These are phyloP conservation scores for Acanthamoeba divionensis DNA, from an alignment of 208 protist genomes.

Conservation along the genomic window DNA sequence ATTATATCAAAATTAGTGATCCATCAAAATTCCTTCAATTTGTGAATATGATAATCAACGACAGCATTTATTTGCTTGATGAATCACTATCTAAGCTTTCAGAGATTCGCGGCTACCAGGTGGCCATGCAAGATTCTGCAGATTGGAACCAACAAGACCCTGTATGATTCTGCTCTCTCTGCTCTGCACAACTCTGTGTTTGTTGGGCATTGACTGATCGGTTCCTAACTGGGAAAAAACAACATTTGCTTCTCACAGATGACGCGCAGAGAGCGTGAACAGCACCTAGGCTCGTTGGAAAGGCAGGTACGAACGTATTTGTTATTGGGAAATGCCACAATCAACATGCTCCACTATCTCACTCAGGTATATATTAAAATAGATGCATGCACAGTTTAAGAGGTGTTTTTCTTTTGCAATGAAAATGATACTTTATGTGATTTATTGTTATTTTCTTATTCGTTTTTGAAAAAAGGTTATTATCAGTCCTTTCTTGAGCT, in stretches of 20 bases:
- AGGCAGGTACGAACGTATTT: slow-evolving; percentile 50
- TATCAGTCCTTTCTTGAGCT: slow-evolving; percentile 37
- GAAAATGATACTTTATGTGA: neutral
- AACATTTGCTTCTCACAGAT: neutral
- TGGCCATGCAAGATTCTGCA: neutral
- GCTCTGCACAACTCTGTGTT: neutral
- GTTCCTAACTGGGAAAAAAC: neutral
- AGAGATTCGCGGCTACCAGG: slow-evolving; percentile 56
- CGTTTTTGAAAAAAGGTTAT: neutral
- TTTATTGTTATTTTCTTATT: neutral
- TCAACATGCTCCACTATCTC: slow-evolving; percentile 64
- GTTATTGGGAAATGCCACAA: slow-evolving; percentile 54
- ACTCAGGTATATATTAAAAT: no score
- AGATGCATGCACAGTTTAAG: neutral
- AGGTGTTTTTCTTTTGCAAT: neutral
- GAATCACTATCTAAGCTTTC: slow-evolving; percentile 62
- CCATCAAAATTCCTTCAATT: slow-evolving; percentile 60
- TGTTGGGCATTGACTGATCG: neutral
- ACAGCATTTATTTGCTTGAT: slow-evolving; percentile 68
- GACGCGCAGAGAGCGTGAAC: slow-evolving; percentile 10
- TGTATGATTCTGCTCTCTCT: neutral
- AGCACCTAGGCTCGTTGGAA: slow-evolving; percentile 8
- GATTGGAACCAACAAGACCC: neutral
- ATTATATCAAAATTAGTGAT: neutral
- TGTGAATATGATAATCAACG: slow-evolving; percentile 68